These are phyloP conservation scores for Clonostachys rhizophaga DNA, from an alignment of 2,329 filamentous ascomycete species.

Conservation along the genomic window DNA sequence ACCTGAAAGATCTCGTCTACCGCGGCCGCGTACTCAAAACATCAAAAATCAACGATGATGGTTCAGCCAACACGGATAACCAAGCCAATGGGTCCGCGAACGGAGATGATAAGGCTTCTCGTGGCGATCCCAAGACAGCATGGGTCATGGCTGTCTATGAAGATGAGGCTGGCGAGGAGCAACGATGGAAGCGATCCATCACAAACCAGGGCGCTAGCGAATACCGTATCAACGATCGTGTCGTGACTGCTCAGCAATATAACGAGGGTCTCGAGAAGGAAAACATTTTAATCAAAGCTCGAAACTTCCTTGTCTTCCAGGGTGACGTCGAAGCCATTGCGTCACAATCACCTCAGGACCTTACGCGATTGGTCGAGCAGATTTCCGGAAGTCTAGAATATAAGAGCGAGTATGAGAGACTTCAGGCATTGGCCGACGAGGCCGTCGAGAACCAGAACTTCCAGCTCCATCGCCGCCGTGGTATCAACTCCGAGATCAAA, in stretches of 20 bases:
- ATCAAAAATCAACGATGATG: slow-evolving; percentile 88
- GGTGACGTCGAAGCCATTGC: slow-evolving; percentile 97
- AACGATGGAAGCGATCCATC: slow-evolving; percentile 93
- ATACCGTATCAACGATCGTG: slow-evolving; percentile 92
- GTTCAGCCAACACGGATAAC: slow-evolving; percentile 63
- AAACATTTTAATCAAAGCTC: slow-evolving; percentile 95
- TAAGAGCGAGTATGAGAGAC: slow-evolving; percentile 86
- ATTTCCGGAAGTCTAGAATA: slow-evolving; percentile 95
- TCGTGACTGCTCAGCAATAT: slow-evolving; percentile 86
- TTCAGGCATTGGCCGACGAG: slow-evolving; percentile 83
- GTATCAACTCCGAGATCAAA: slow-evolving; percentile 96
- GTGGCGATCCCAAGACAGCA: slow-evolving; percentile 83
- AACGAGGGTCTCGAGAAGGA: slow-evolving; percentile 88
- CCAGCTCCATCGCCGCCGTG: slow-evolving; percentile 82
- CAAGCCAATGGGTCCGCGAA: slow-evolving; percentile 57
- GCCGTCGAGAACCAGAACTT: slow-evolving; percentile 85
- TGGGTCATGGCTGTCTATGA: slow-evolving; percentile 99
- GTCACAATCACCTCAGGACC: slow-evolving; percentile 87
- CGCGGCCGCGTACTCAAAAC: slow-evolving; percentile 90
- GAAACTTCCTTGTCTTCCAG: slow-evolving; percentile 97
- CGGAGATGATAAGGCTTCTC: slow-evolving; percentile 60
- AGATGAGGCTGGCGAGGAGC: slow-evolving; percentile 91
- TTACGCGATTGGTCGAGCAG: slow-evolving; percentile 92
- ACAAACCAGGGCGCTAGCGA: slow-evolving; percentile 85
- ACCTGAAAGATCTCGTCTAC: slow-evolving; percentile 93